Evolutionary conservation across 2,329 filamentous ascomycete genomes (phyloP).

Genomic region (Aspergillus sp.): DNA sequence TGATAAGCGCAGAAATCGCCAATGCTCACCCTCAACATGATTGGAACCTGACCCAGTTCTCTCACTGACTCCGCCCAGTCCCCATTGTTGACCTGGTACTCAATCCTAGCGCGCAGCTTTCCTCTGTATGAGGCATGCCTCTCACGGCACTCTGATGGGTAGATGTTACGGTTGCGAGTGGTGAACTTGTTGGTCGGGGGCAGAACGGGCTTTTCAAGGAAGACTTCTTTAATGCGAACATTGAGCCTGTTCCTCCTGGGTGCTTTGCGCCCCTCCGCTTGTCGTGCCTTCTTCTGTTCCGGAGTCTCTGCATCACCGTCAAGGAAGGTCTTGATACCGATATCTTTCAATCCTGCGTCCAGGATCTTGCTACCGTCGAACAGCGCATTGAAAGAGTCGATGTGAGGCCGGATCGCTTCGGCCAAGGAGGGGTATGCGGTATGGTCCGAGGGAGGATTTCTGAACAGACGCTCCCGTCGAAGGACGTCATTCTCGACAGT

Average conservation of each 20-base stretch:
- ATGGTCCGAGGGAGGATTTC: conserved; percentile 79
- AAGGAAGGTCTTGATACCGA: conserved; percentile 81
- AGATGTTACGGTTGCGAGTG: conserved; percentile 72
- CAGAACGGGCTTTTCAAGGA: conserved; percentile 74
- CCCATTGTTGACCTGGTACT: conserved; percentile 82
- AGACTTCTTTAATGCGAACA: conserved; percentile 74
- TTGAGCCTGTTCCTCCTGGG: conserved; percentile 66
- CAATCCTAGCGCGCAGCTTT: conserved; percentile 74
- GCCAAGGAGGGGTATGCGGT: conserved; percentile 85
- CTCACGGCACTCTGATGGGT: conserved; percentile 90
- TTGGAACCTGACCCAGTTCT: conserved; percentile 82
- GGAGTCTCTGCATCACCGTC: conserved; percentile 61
- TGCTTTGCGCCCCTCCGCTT: conserved; percentile 52
- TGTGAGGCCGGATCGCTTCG: conserved; percentile 81
- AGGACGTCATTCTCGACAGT: conserved; percentile 80
- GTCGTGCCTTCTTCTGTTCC: conserved; percentile 31
- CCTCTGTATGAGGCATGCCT: conserved; percentile 88
- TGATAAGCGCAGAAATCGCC: background rate
- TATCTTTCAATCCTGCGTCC: conserved; percentile 74
- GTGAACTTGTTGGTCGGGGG: conserved; percentile 80
- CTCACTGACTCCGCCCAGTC: conserved; percentile 77
- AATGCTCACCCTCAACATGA: conserved; percentile 77
- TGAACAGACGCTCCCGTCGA: conserved; percentile 82
- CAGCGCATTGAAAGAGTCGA: conserved; percentile 91
- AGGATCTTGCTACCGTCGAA: conserved; percentile 71